Percentiles rank a stretch among this genome's conserved stretches.
phyloP scores from a whole-genome alignment of 2,329 filamentous ascomycete species.

The Pestalotiopsis sp. region DNA sequence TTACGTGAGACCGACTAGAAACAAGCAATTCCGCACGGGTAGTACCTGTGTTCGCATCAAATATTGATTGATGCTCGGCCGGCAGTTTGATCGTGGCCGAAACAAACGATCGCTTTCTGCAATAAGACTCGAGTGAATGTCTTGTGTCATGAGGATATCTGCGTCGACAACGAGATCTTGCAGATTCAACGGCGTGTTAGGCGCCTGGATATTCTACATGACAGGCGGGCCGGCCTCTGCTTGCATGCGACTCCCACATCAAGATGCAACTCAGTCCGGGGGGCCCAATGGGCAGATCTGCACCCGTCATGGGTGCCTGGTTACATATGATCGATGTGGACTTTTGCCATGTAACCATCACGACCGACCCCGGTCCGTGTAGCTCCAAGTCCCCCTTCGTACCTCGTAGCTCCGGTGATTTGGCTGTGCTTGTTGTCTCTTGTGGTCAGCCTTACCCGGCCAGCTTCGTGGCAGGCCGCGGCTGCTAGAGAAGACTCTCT shows the following conservation, averaged over 20 bases:
- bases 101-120: background rate
- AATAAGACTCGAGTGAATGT: background rate
- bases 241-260: slow-evolving; percentile 20
- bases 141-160: background rate
- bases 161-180: background rate
- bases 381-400: slow-evolving; percentile 4
- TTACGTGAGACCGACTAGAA: background rate
- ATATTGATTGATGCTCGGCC: background rate
- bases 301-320: slow-evolving; percentile 25
- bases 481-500: slow-evolving; percentile 16
- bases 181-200: slow-evolving; percentile 4
- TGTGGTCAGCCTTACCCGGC: slow-evolving; percentile 25
- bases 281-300: slow-evolving; percentile 20
- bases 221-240: slow-evolving; percentile 17
- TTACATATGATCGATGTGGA: slow-evolving; percentile 24
- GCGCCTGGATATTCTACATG: slow-evolving; percentile 15
- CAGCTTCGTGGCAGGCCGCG: slow-evolving; percentile 18
- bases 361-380: slow-evolving; percentile 9
- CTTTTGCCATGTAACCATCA: slow-evolving; percentile 20
- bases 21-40: background rate
- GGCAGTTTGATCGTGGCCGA: background rate
- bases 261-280: slow-evolving; percentile 21
- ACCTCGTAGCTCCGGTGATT: background rate
- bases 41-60: background rate
- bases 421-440: background rate